Percentiles rank a stretch among this genome's conserved stretches.
Evolutionary conservation across 192 early-diverging fungal genomes (phyloP).

Genomic region (Backusella luteola): DNA sequence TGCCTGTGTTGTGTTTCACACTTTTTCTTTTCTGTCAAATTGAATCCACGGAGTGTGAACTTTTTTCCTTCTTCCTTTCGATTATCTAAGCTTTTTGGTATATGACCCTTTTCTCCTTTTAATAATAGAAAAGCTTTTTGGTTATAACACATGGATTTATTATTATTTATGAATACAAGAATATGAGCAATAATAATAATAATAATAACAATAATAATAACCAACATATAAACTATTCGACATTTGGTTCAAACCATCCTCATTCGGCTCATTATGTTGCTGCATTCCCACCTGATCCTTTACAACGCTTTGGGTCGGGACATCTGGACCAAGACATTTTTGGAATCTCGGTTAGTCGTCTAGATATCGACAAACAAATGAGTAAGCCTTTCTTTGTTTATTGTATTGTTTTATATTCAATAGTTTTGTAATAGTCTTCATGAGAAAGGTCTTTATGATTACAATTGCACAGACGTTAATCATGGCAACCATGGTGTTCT

Average conservation of each 20-base stretch:
- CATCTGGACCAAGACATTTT: conserved; percentile 29
- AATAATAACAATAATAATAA: background rate
- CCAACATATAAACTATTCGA: background rate
- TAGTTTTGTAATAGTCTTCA: conserved; percentile 4
- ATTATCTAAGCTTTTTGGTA: background rate
- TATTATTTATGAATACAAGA: background rate
- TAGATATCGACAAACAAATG: conserved; percentile 25
- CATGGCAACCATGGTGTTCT: conserved; percentile 8
- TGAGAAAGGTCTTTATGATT: conserved; percentile 11
- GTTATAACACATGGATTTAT: background rate
- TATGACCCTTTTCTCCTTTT: background rate
- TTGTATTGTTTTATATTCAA: background rate
- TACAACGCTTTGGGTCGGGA: conserved; percentile 24
- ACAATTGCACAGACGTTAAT: conserved; percentile 8
- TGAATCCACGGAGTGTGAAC: background rate
- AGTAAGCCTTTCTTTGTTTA: conserved; percentile 6
- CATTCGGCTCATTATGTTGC: background rate
- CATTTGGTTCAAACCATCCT: background rate
- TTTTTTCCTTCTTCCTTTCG: background rate
- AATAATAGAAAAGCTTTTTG: background rate
- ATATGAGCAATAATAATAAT: background rate
- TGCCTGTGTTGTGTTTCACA: background rate
- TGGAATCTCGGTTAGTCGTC: conserved; percentile 23
- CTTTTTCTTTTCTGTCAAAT: background rate
- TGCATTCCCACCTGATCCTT: background rate